These are phyloP conservation scores for Arabis alpina DNA, from an alignment of 345 rosid genomes.

Conservation along the genomic window DNA sequence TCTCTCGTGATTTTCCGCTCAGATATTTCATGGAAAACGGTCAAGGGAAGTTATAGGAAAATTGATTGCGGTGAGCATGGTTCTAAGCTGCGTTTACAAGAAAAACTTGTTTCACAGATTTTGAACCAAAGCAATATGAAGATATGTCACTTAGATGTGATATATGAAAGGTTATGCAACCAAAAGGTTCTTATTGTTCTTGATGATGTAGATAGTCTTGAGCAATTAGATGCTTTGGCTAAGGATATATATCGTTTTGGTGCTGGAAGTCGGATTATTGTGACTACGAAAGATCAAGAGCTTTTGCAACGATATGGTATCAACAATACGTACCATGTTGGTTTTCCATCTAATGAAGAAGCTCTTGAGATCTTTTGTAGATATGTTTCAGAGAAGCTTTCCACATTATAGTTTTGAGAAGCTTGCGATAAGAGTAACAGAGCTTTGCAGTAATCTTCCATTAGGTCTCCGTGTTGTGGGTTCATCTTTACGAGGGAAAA, in stretches of 20 bases:
- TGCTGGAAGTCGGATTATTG: background rate
- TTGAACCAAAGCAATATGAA: background rate
- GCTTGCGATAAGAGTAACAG: background rate
- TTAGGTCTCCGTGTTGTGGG: conserved; percentile 5
- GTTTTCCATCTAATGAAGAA: conserved; percentile 5
- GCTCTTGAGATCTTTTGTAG: conserved; percentile 9
- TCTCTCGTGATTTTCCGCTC: background rate
- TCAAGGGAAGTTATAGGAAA: background rate
- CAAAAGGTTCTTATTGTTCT: conserved; percentile 16
- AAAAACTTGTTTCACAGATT: background rate
- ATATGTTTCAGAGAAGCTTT: background rate
- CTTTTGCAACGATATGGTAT: conserved; percentile 9
- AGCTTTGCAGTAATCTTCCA: background rate
- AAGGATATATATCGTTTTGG: background rate
- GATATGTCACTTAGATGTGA: background rate
- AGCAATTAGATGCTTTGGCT: conserved; percentile 8
- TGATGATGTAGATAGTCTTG: conserved; percentile 16
- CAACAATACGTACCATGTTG: conserved; percentile 7
- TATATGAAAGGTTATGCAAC: background rate
- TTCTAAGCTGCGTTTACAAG: background rate
- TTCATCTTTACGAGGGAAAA: background rate
- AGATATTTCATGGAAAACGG: conserved; percentile 1
- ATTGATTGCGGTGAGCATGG: background rate
- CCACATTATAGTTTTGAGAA: background rate
- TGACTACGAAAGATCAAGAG: background rate